Evolutionary conservation across 31 red algal species (phyloP).

Genomic region (Endocladia muricata): DNA sequence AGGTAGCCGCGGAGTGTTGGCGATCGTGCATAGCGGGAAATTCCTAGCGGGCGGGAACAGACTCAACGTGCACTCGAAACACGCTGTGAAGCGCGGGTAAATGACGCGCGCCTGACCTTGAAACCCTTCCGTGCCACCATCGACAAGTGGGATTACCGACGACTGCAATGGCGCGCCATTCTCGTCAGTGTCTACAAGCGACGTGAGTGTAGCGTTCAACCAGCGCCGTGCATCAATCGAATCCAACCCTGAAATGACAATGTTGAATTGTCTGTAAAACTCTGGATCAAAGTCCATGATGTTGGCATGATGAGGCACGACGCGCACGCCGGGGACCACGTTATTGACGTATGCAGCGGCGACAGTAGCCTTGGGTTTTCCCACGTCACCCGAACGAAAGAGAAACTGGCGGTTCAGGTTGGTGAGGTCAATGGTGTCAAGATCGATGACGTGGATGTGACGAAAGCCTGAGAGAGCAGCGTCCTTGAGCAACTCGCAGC

Average conservation of each 20-base stretch:
- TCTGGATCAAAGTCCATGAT: slow-evolving; percentile 68
- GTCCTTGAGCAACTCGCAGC: slow-evolving; percentile 90
- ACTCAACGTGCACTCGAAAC: slow-evolving; percentile 94
- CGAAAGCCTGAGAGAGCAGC: slow-evolving; percentile 87
- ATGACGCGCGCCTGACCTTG: slow-evolving; percentile 94
- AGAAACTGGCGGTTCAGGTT: slow-evolving; percentile 99
- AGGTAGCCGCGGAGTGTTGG: slow-evolving; percentile 91
- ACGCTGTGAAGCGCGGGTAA: slow-evolving; percentile 73
- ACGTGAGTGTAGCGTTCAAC: slow-evolving; percentile 82
- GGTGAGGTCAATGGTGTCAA: slow-evolving; percentile 95
- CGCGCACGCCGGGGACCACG: slow-evolving; percentile 36
- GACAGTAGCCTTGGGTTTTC: slow-evolving; percentile 81
- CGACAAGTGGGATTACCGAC: slow-evolving; percentile 84
- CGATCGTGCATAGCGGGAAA: slow-evolving; percentile 93
- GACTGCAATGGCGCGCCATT: slow-evolving; percentile 43
- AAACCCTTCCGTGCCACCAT: slow-evolving; percentile 97
- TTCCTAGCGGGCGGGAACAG: slow-evolving; percentile 76
- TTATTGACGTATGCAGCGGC: slow-evolving; percentile 71
- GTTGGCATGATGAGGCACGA: slow-evolving; percentile 78
- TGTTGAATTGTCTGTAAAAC: slow-evolving; percentile 91
- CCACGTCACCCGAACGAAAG: slow-evolving; percentile 80
- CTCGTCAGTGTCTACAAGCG: slow-evolving; percentile 57
- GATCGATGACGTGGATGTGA: slow-evolving; percentile 86
- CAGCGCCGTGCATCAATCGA: slow-evolving; percentile 93
- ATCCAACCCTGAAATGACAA: slow-evolving; percentile 93